Evolutionary conservation across 495 filamentous ascomycete genomes (phyloP), one percentile per base, ranked within the genome.

Genomic region (Neurospora sublineolata): DNA sequence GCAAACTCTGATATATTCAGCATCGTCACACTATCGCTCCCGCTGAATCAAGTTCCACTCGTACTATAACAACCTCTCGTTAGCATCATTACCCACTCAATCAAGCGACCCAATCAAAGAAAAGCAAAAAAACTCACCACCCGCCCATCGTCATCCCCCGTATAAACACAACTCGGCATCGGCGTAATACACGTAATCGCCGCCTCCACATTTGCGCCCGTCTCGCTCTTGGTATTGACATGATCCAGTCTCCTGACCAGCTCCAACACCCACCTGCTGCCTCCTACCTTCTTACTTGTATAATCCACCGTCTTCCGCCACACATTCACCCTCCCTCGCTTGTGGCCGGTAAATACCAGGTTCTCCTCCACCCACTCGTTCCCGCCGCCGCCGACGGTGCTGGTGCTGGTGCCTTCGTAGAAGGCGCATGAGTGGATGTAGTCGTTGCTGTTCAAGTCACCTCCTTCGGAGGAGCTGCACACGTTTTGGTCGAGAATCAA

Each of bases 361-460:
- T 92, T 89, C 41, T 91, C 89, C 82, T 96, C 93, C 0, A 97
- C 84, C 92, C 94, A 98, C 83, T 97, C 95, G 74, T 94, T 97
- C 0, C 91, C 90, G 1, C 88, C 52, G 52, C 52, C 52, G 27
- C 52, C 52, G 27, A 64, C 52, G 27, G 52, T 64, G 27, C 27
- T 36, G 27, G 52, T 64, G 27, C 23, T 33, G 10, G 52, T 64
- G 0, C 95, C 95, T 79, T 99, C 94, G 83, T 97, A 98, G 79
- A 96, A 97, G 14, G 94, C 92, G 74, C 94, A 97, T 18, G 89
- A 89, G 41, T 90, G 82, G 10, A 97, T 87, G 39, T 82, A 87
- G 73, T 95, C 92, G 39, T 95, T 93, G 12, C 60, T 58, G 18
- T 40, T 18, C 30, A 30, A 18, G 36, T 23, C 41, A 4, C 41